A percentile compares a stretch with the other conserved stretches of the same genome.
Evolutionary conservation across 176 grass and related monocot genomes (phyloP).

Genomic region (Saccharum officinarum): DNA sequence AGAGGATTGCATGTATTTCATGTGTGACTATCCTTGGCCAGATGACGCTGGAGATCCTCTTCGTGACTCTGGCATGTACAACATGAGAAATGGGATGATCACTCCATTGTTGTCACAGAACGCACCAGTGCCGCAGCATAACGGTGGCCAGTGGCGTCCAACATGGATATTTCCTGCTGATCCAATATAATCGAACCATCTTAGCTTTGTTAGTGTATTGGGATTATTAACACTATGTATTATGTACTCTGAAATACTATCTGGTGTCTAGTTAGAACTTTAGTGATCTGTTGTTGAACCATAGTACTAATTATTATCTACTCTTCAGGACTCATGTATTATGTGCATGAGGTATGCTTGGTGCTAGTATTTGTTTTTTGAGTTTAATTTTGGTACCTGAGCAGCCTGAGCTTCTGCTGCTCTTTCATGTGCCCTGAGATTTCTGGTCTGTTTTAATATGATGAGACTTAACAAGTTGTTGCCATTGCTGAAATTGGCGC

Average conservation of each 20-base stretch:
- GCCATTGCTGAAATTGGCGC: background rate
- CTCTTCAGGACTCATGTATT: too few relatives aligned
- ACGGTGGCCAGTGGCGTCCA: background rate
- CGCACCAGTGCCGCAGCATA: background rate
- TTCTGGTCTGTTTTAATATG: background rate
- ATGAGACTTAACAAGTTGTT: background rate
- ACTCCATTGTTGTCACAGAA: background rate
- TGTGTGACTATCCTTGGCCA: background rate
- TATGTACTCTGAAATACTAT: too few relatives aligned
- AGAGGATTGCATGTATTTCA: conserved; percentile 31
- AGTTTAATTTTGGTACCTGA: background rate
- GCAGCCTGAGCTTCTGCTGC: background rate
- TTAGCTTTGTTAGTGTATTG: too few relatives aligned
- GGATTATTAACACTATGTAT: too few relatives aligned
- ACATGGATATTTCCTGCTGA: background rate
- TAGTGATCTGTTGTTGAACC: background rate
- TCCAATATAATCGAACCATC: too few relatives aligned
- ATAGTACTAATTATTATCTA: background rate
- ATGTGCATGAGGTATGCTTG: too few relatives aligned
- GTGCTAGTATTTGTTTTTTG: background rate
- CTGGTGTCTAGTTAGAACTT: too few relatives aligned
- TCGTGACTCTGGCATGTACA: background rate
- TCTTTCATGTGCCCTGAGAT: background rate
- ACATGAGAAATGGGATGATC: background rate
- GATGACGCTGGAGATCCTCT: background rate